A percentile compares a stretch with the other conserved stretches of the same genome.
phyloP scores from a whole-genome alignment of 805 yeast species.

The Yarrowia yakushimensis region DNA sequence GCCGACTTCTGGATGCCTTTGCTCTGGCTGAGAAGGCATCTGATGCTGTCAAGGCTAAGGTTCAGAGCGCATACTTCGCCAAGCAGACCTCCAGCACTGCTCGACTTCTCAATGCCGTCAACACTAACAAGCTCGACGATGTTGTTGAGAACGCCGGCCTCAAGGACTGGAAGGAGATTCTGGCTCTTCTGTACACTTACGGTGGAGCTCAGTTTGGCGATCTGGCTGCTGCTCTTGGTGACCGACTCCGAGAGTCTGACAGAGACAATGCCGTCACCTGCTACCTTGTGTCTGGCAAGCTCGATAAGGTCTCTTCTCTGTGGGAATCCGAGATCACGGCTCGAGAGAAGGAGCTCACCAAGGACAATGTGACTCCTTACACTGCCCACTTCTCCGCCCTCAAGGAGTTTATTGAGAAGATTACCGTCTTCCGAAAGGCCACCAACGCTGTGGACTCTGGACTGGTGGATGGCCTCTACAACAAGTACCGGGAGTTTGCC shows the following conservation, averaged over 20 bases:
- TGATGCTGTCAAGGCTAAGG: conserved; percentile 57
- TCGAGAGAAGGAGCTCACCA: conserved; percentile 41
- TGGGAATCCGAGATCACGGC: conserved; percentile 76
- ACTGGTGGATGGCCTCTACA: conserved; percentile 41
- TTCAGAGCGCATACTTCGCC: conserved; percentile 65
- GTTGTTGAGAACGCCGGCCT: conserved; percentile 75
- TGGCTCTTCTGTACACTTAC: conserved; percentile 63
- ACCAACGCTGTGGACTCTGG: conserved; percentile 32
- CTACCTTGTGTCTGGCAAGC: conserved; percentile 74
- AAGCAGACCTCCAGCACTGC: conserved; percentile 54
- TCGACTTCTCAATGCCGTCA: conserved; percentile 66
- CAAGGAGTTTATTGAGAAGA: conserved; percentile 77
- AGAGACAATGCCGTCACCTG: conserved; percentile 75
- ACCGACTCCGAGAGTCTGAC: conserved; percentile 55
- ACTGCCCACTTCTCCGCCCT: conserved; percentile 83
- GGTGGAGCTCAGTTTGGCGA: conserved; percentile 45
- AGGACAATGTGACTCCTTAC: conserved; percentile 52
- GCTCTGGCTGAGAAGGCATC: conserved; percentile 67
- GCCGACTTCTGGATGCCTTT: conserved; percentile 72
- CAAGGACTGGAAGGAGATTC: conserved; percentile 76
- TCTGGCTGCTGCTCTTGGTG: conserved; percentile 68
- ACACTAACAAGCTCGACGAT: conserved; percentile 54
- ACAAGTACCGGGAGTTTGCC: conserved; percentile 76
- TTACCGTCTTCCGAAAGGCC: conserved; percentile 65
- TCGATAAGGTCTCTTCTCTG: conserved; percentile 71